Evolutionary conservation across 345 rosid genomes (phyloP), one percentile per base, ranked within the genome.

Genomic region (Eucalyptus marginata): DNA sequence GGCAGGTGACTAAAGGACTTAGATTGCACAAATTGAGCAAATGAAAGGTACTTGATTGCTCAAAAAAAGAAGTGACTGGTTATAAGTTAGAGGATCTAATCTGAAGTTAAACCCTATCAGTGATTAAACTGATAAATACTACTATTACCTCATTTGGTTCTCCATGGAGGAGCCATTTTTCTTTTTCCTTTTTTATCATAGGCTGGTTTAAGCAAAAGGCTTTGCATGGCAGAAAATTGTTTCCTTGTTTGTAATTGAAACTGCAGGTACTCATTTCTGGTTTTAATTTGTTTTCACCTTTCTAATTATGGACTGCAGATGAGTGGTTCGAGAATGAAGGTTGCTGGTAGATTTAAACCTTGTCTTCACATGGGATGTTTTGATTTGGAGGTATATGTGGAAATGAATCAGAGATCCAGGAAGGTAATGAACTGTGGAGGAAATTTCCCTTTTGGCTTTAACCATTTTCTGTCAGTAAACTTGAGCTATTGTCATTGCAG

Each of bases 281-380:
- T n/a, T 54, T 83, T 92, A 89, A 58, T 87, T 90, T 86, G 58
- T 40, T 51, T 40, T 56, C 43, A 27, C 71, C 49, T 86, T 90
- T 86, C 31, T 24, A 14, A 54, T 86, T 86, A 12, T 86, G 68
- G 64, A 86, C 47, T 46, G 25, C 88, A 98, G 99, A 96, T 95
- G 97, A 98, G 99, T 90, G 99, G 99, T 87, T 96, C 96, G n/a
- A 95, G 99, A 93, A 97, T 98, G 93, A 98, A 96, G 91, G 94
- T 96, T 86, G 99, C 99, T 87, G 99, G 99, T 91, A 95, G 99
- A 92, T 98, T 98, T 90, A 95, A 93, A 93, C 95, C 99, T 71
- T 98, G 99, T 93, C 93, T 89, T 85, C 99, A 98, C 94, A 96
- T 98, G 99, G 99, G 98, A 43, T 95, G 99, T 90, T 98, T 98